A percentile compares a stretch with the other conserved stretches of the same genome.
These are phyloP conservation scores for Acaromyces ingoldii DNA, from an alignment of 1,284 basidiomycete species.

Conservation along the genomic window DNA sequence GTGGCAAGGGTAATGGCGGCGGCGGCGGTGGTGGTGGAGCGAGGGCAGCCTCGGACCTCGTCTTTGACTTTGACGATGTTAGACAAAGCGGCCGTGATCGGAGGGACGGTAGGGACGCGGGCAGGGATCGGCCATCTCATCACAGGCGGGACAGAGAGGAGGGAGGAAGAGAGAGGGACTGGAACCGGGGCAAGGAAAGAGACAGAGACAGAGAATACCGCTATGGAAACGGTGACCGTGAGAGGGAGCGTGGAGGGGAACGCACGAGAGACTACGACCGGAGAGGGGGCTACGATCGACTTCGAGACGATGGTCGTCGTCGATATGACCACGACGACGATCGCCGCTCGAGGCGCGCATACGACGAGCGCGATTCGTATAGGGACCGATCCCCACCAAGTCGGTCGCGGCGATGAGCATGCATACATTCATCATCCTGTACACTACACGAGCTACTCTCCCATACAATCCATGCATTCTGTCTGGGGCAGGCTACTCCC, in stretches of 20 bases:
- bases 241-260: slow-evolving; percentile 19
- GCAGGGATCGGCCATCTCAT: slow-evolving; percentile 5
- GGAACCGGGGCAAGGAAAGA: slow-evolving; percentile 15
- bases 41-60: slow-evolving; percentile 12
- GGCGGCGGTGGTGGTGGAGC: slow-evolving; percentile 8
- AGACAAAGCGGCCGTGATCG: slow-evolving; percentile 12
- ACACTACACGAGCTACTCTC: too few species aligned
- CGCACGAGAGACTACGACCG: slow-evolving; percentile 4
- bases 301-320: too few species aligned
- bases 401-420: too few species aligned
- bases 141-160: slow-evolving; percentile 2
- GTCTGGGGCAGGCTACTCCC: too few species aligned
- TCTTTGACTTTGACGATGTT: slow-evolving; percentile 17
- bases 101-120: slow-evolving; percentile 5
- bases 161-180: slow-evolving; percentile 3
- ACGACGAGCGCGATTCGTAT: too few species aligned
- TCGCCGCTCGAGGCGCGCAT: too few species aligned
- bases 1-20: slow-evolving; percentile 11
- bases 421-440: too few species aligned
- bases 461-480: too few species aligned
- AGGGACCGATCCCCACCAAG: too few species aligned
- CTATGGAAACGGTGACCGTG: slow-evolving; percentile 7
- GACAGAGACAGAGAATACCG: slow-evolving; percentile 28
- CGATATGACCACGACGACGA: too few species aligned
- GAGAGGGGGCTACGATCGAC: too few species aligned